Base-by-base conservation (phyloP, 345 rosid genomes). In the Cochlearia excelsa region DNA sequence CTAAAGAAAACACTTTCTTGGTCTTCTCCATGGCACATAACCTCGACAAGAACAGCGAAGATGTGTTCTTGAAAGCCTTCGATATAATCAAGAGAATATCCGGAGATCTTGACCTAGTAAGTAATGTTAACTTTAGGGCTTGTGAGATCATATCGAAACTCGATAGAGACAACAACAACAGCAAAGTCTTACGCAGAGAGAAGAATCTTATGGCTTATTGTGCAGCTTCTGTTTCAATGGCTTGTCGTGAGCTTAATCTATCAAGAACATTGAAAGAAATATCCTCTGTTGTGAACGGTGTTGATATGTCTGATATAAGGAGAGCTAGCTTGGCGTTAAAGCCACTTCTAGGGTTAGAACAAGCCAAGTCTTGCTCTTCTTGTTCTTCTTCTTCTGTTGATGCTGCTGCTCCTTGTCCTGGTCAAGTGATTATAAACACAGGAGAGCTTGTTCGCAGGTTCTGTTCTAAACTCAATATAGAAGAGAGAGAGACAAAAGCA, bases 221-320 rank as follows among this genome's bases (percentile, higher is more conserved):
- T 26, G 69, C 49, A 1, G 69, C 69, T 8, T 30, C 69, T 47
- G 62, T 65, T 47, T 65, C 62, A 1, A 39, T 27, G 41, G 69
- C 69, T 39, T 65, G 69, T 30, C 69, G 69, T 1, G 69, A 65
- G 11, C 0, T 46, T 33, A 29, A 65, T 2, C 16, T 47, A 8
- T 65, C 62, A 11, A 55, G 69, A 42, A 65, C 62, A 28, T 39
- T 55, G 55, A 55, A 46, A 65, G 69, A 65, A 62, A 65, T 65
- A 30, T 30, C 69, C 0, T 5, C 3, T 46, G 69, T 40, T 6
- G 27, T 37, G 1, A 26, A 6, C 1, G 49, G 56, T 38, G 55
- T 65, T 31, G 46, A 8, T 0, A 4, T 39, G 56, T 55, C 46
- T 31, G 28, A 65, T 6, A 47, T 55, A 46, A 42, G 9, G 11